Conservation (phyloP, 495 filamentous ascomycete genomes). For the Sporormia fimetaria region DNA sequence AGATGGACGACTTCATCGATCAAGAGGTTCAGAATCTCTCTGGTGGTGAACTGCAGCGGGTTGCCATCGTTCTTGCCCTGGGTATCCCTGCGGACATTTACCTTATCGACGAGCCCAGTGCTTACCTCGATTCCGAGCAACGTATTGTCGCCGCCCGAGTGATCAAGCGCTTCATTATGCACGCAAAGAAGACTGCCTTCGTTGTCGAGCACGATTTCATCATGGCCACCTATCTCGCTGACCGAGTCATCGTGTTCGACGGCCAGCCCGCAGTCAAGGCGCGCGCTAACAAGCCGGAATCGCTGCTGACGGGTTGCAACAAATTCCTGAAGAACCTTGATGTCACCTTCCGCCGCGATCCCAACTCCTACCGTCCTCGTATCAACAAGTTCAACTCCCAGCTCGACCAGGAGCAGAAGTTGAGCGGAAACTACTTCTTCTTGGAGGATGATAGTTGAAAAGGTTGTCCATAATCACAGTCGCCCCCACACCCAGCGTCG, state of each 20-base stretch:
- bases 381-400: slow-evolving; percentile 97
- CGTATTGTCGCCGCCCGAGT: slow-evolving; percentile 94
- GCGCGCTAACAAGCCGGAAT: slow-evolving; percentile 79
- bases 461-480: slow-evolving; percentile 41
- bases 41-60: slow-evolving; percentile 96
- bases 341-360: slow-evolving; percentile 96
- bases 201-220: slow-evolving; percentile 99
- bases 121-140: slow-evolving; percentile 93
- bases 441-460: slow-evolving; percentile 80
- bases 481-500: slow-evolving; percentile 31
- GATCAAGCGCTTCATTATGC: slow-evolving; percentile 99
- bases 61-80: slow-evolving; percentile 91
- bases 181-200: slow-evolving; percentile 98
- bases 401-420: slow-evolving; percentile 94
- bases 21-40: slow-evolving; percentile 98
- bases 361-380: slow-evolving; percentile 86
- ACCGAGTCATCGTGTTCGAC: slow-evolving; percentile 97
- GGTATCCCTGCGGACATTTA: slow-evolving; percentile 97
- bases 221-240: slow-evolving; percentile 95
- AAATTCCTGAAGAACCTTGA: slow-evolving; percentile 88
- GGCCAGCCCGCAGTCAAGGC: slow-evolving; percentile 81
- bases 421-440: slow-evolving; percentile 93
- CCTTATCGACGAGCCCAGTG: slow-evolving; percentile 74
- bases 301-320: slow-evolving; percentile 92
- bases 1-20: slow-evolving; percentile 97